Evolutionary conservation across 495 filamentous ascomycete species (phyloP).

Genomic region (Neurospora intermedia): DNA sequence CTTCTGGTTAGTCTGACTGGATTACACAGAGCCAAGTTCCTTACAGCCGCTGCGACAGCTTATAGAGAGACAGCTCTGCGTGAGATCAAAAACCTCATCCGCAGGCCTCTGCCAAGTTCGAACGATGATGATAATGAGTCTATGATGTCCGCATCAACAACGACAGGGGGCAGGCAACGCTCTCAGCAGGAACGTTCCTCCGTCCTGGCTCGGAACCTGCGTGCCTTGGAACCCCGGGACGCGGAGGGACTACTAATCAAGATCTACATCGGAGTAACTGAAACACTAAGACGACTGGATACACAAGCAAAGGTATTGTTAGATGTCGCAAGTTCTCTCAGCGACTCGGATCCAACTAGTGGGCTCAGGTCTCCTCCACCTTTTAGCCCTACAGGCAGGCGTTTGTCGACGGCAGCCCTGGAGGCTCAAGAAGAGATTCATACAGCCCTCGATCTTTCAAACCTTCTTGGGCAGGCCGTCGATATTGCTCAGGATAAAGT

Average conservation of each 20-base stretch:
- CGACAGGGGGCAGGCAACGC: slow-evolving; percentile 53
- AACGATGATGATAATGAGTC: slow-evolving; percentile 91
- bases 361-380: slow-evolving; percentile 39
- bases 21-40: slow-evolving; percentile 65
- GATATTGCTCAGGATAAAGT: slow-evolving; percentile 89
- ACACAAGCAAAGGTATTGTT: slow-evolving; percentile 93
- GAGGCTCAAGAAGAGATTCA: slow-evolving; percentile 71
- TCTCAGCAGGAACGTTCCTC: slow-evolving; percentile 83
- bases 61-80: slow-evolving; percentile 81
- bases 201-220: slow-evolving; percentile 81
- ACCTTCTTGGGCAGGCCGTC: slow-evolving; percentile 85
- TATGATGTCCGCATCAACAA: slow-evolving; percentile 75
- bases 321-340: slow-evolving; percentile 78
- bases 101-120: slow-evolving; percentile 75
- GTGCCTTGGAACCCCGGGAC: slow-evolving; percentile 71
- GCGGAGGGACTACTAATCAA: slow-evolving; percentile 76
- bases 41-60: slow-evolving; percentile 65
- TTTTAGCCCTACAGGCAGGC: slow-evolving; percentile 34
- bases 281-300: slow-evolving; percentile 71
- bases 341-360: slow-evolving; percentile 19
- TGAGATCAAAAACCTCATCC: slow-evolving; percentile 80
- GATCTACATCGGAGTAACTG: slow-evolving; percentile 78
- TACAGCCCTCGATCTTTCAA: slow-evolving; percentile 80
- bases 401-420: slow-evolving; percentile 13
- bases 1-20: slow-evolving; percentile 62